These are phyloP conservation scores for Paspalum notatum DNA, from an alignment of 176 grass and related monocot genomes.

Conservation along the genomic window DNA sequence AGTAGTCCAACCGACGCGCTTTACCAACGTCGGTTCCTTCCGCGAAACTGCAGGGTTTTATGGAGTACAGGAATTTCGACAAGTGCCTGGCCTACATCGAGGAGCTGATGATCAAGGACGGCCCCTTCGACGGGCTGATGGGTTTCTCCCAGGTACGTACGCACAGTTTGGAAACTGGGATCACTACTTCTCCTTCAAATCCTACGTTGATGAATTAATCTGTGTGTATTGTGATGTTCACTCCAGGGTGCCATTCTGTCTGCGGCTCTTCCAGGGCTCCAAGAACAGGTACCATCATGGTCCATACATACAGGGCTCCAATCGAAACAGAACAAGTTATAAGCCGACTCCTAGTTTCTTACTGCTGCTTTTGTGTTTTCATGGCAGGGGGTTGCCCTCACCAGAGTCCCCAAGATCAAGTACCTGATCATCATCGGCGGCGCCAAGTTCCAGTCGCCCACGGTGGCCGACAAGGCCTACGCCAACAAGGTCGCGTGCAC, in stretches of 20 bases:
- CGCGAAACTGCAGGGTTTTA: constrained; percentile 51
- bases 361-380: background rate
- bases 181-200: background rate
- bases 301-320: background rate
- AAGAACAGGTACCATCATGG: constrained; percentile 53
- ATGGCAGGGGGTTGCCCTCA: constrained; percentile 73
- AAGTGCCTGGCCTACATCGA: constrained; percentile 84
- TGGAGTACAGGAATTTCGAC: constrained; percentile 77
- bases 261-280: constrained; percentile 67
- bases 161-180: background rate
- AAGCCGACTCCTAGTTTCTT: background rate
- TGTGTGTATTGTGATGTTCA: background rate
- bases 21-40: background rate
- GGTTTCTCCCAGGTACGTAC: constrained; percentile 56
- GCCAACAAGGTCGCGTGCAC: constrained; percentile 55
- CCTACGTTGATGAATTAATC: background rate
- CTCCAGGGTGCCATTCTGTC: constrained; percentile 79
- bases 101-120: constrained; percentile 76
- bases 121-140: constrained; percentile 88
- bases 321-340: background rate
- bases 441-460: constrained; percentile 53
- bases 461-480: constrained; percentile 70
- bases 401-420: constrained; percentile 79
- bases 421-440: constrained; percentile 76
- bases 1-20: no score